Evolutionary conservation across 441 rosid species (phyloP), one percentile per base, ranked within the genome.

Genomic region (Populus hybrid): DNA sequence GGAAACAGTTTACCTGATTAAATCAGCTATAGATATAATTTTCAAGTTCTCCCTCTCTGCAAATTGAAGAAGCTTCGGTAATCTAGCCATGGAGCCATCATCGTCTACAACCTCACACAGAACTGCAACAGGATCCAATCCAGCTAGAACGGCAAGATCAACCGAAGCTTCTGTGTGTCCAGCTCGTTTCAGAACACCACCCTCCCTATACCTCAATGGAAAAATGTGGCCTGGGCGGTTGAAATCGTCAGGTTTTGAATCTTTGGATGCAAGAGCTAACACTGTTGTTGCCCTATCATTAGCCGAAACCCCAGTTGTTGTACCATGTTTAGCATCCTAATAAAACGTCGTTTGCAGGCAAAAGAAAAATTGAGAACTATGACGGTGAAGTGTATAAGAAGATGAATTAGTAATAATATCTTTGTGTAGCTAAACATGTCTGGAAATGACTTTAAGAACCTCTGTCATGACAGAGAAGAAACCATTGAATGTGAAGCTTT

Each of bases 101-200:
- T 92, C 93, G 79, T 92, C 97, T 65, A 89, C 95, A 76, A 92
- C 85, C 87, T 91, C 93, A 76, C 95, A 91, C 19, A 94, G 84
- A 80, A 92, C 92, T 70, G 85, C 97, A 73, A 89, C 95, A 67
- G 98, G 98, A 26, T 86, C 84, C 32, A 94, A 80, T 75, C 97
- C 99, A 83, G 99, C 99, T 69, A 95, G 88, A 79, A 92, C 73
- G 7, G 97, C 85, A 73, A 95, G 95, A 88, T 95, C 99, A 79
- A 91, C 94, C 61, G 98, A 87, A 76, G 97, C 99, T 83, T 95
- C 99, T n/a, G 99, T 95, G 79, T 95, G 99, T 24, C 99, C 97
- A 81, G 99, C 99, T 81, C 99, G 83, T 90, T 92, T 94, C 83
- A 95, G 78, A 73, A 95, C 95, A 74, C 99, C 99, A 35, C 98